Evolutionary conservation across 2,329 filamentous ascomycete genomes (phyloP).

Genomic region (Aspergillus calidoustus): DNA sequence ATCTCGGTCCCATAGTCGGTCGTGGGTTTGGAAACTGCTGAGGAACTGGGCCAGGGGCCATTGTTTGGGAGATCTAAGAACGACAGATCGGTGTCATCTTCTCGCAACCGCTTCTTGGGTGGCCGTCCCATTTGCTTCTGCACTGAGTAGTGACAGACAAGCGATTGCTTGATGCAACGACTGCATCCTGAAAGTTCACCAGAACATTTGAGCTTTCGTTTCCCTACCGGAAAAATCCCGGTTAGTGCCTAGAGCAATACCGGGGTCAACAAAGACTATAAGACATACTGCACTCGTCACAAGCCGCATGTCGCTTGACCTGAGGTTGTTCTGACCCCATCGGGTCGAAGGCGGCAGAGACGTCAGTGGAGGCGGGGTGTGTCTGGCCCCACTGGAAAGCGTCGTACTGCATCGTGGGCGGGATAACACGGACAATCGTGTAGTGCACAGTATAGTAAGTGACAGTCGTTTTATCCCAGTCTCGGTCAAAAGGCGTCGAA

Average conservation of each 20-base stretch:
- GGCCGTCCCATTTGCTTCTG: constrained; percentile 56
- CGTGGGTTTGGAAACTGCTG: constrained; percentile 25
- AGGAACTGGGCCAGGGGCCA: constrained; percentile 31
- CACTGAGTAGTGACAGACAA: constrained; percentile 51
- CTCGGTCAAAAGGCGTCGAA: constrained; percentile 14
- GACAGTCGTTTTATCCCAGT: neutral
- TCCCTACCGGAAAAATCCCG: constrained; percentile 35
- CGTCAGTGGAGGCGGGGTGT: constrained; percentile 12
- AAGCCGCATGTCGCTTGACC: constrained; percentile 52
- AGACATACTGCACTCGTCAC: constrained; percentile 54
- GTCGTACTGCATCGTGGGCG: constrained; percentile 20
- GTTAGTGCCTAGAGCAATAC: neutral
- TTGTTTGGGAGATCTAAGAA: constrained; percentile 20
- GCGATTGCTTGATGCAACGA: constrained; percentile 48
- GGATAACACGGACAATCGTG: neutral
- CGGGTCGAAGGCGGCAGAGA: constrained; percentile 6
- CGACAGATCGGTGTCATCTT: constrained; percentile 34
- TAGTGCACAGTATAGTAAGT: neutral
- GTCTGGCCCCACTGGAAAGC: constrained; percentile 17
- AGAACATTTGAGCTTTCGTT: constrained; percentile 55
- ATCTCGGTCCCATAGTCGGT: constrained; percentile 22
- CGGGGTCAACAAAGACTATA: neutral
- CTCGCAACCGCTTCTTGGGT: constrained; percentile 45
- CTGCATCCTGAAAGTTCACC: constrained; percentile 49
- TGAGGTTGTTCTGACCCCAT: constrained; percentile 24